Evolutionary conservation across 306 rosid genomes (phyloP), one percentile per base, ranked within the genome.

Genomic region (Canavalia gladiata): DNA sequence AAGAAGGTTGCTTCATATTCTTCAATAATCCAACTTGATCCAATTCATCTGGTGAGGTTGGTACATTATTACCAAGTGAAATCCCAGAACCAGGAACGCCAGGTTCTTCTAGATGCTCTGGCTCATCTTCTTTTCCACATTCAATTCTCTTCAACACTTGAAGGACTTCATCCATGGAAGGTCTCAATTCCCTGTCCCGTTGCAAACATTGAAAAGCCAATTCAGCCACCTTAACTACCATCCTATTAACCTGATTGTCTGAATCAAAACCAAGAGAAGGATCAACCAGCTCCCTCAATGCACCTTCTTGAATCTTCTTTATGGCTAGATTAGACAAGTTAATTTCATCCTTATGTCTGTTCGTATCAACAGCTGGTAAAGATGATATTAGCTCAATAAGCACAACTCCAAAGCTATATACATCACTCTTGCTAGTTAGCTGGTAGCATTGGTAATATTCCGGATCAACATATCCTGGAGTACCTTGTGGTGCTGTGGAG

Each of bases 401-500:
- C 50, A 87, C 89, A 35, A 90, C 94, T 10, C 97, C 90, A 29
- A 92, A 92, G 64, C 91, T 90, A 57, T 87, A 87, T 8, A 90
- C 97, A 66, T 92, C 94, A 52, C 94, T 92, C 87, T 92, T 92
- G 46, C 83, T 82, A 0, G 94, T 88, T 47, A 92, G 91, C 64
- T 92, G 91, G 74, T 88, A 90, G 58, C 90, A 88, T 41, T 87
- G 86, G 72, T 87, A 84, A 79, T 92, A 88, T 47, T 90, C 91
- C 3, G 25, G 25, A 18, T 18, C 25, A 18, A 18, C 25, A 18
- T 18, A 18, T 18, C 25, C 25, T 18, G 25, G 94, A 94, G n/a
- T 90, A 37, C 97, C 94, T 66, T 90, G 97, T 49, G 97, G 97
- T 37, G 90, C 80, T 1, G 91, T 92, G 13, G 97, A 90, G 76